Base-by-base conservation (phyloP, 225 moss, liverwort and hornwort genomes). In the Marchantia paleacea region DNA sequence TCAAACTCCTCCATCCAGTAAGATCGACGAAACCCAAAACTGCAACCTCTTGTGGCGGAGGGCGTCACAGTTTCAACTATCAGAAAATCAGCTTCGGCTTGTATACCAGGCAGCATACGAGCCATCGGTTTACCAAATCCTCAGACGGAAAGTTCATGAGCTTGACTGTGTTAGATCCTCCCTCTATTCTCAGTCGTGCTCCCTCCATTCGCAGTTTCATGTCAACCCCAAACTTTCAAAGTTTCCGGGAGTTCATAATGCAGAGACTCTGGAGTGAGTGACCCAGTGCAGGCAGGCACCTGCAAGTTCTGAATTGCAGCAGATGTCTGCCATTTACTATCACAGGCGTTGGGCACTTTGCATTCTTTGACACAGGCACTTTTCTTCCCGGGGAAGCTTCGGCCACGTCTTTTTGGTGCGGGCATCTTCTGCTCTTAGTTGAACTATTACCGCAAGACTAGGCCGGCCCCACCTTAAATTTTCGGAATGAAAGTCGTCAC, bases 301-400 rank as follows among this genome's bases (percentile, higher is more conserved):
- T 39, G 39, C 39, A 39, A 39, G 39, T 39, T 39, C 39, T 39
- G 39, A 39, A 2, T 2, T 39, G 39, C 39, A 39, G 39, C 39
- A 39, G 39, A 39, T 39, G 39, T 39, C 39, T 39, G 39, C 39
- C 39, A 39, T 39, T 2, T 39, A 39, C 39, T 39, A 2, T 39
- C 39, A 39, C 39, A 39, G 39, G 39, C 39, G 39, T 39, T 39
- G 39, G 39, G 39, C 39, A 14, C 18, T 24, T 12, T 24, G n/a
- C 62, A 62, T 62, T 58, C 58, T 10, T 13, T 3, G 28, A 29
- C 0, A 28, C 25, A 66, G 66, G 26, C 66, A 66, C 9, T 49
- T 70, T 25, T 55, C 74, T 74, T 74, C 74, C 24, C 7, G 12
- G 74, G 5, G 74, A 74, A 72, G 72, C n/a, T 52, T 72, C 72